A percentile compares a stretch with the other conserved stretches of the same genome.
These are phyloP conservation scores for Populus hybrid DNA, from an alignment of 441 rosid species.

Conservation along the genomic window DNA sequence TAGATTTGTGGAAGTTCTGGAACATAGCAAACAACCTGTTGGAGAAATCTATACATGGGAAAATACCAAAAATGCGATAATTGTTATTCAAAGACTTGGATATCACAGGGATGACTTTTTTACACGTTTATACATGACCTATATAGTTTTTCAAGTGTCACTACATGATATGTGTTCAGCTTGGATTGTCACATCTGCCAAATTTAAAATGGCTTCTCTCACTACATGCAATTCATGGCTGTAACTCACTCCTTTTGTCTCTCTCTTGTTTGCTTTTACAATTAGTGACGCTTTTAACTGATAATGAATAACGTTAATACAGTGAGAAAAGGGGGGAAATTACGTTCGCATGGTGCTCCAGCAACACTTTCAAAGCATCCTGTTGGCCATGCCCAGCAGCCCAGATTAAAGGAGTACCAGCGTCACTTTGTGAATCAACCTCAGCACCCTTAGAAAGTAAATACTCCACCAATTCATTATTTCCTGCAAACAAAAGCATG, in stretches of 20 bases:
- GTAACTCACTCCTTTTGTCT: background rate
- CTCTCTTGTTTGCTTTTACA: no score
- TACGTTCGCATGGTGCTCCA: slow-evolving; percentile 77
- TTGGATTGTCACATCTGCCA: no score
- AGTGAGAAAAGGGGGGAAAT: background rate
- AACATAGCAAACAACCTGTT: background rate
- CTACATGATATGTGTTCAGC: no score
- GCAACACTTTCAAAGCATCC: slow-evolving; percentile 67
- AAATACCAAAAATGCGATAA: no score
- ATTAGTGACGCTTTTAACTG: background rate
- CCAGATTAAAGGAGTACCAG: slow-evolving; percentile 91
- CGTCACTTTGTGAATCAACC: slow-evolving; percentile 81
- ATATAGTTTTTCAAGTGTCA: no score
- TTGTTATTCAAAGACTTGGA: no score
- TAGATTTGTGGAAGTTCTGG: no score
- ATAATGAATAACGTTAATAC: background rate
- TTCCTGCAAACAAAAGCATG: slow-evolving; percentile 46
- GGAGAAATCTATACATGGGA: background rate
- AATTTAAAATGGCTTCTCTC: background rate
- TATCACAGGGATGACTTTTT: no score
- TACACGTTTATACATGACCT: no score
- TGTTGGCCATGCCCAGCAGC: slow-evolving; percentile 89
- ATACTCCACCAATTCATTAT: slow-evolving; percentile 57
- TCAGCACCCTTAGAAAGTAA: slow-evolving; percentile 61
- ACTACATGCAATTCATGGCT: background rate